Evolutionary conservation across 202 grass and related monocot species (phyloP), one percentile per base, ranked within the genome.

Genomic region (Bolboschoenoplectus hybrid): DNA sequence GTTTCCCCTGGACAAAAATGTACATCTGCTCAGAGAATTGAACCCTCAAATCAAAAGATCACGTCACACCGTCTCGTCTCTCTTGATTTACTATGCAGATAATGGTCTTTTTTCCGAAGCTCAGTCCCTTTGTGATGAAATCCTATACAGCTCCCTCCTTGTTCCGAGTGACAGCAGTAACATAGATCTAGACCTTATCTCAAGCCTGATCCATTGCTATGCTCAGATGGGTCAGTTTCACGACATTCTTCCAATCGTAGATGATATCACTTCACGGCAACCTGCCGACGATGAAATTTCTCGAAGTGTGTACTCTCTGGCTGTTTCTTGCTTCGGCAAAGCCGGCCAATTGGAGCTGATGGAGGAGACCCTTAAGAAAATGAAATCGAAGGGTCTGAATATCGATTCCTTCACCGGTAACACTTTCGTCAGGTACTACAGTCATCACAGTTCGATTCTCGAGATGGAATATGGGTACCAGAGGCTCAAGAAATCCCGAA

Each of bases 401-500:
- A 60, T 98, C n/a, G 86, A 91, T 83, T 81, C 90, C 83, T 55
- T 87, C 19, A 91, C 86, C 0, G 93, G 91, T 3, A 93, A 98
- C 78, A 88, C 90, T 82, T 98, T 94, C 63, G 80, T 98, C 36
- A 86, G 85, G 32, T 67, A 91, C 73, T 92, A 95, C 89, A 89
- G 93, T 14, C 47, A 88, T 32, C 81, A 82, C 57, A 89, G 93
- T 80, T 95, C 93, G 14, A 39, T 98, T 83, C 62, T 85, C 60
- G 84, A 98, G 51, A 95, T 95, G 93, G 96, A 98, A 67, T 88
- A 86, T 10, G 91, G 90, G 12, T 92, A 87, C 44, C 78, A 86
- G 17, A 90, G 90, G 50, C 89, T 92, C 85, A 95, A 87, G 87
- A 87, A 80, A 43, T 81, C 96, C 9, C 80, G 87, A 85, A 85